Base-by-base conservation (phyloP, 805 yeast species). In the Spathaspora gorwiae region DNA sequence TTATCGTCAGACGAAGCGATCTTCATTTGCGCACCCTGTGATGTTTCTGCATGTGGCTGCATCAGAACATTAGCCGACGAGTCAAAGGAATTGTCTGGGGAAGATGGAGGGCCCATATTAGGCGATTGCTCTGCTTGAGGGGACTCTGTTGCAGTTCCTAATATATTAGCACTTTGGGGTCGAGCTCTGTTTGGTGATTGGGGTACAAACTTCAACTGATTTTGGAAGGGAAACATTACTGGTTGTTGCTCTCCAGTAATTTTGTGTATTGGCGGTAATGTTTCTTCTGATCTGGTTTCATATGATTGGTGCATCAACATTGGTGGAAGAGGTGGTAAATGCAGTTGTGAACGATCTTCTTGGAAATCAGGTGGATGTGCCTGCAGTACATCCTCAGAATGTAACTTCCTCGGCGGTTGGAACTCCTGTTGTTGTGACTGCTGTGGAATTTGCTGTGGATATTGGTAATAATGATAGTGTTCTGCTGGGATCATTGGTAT, bases 191-290 rank as follows among this genome's bases (percentile, higher is more conserved):
- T 40, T 6, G 41, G 26, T n/a, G 39, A 15, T 15, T 29, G 39
- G n/a, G 35, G 7, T 3, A 35, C 31, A 14, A 45, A 40, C 14
- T 41, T 45, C 32, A 45, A 35, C 37, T 42, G 39, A 37, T 40
- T 42, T 15, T 42, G 47, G 24, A 45, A 45, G 27, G 42, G 47
- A 24, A 36, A 32, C 11, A 45, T 33, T 19, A 15, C 27, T 15
- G 15, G 38, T 10, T 12, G 15, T 33, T 33, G 35, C 15, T 10
- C 8, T 10, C 24, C 38, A 35, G 38, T 35, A 15, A 35, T 9
- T 19, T 26, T 37, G 24, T 13, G 9, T 7, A 26, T 37, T 10
- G 15, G 24, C 6, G 31, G 40, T 27, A 29, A 13, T 5, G 19
- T 19, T 5, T 26, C 40, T n/a, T 26, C 40, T 12, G 19, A n/a